phyloP scores from a whole-genome alignment of 2,329 filamentous ascomycete species.

The Hypoxylon sp. region DNA sequence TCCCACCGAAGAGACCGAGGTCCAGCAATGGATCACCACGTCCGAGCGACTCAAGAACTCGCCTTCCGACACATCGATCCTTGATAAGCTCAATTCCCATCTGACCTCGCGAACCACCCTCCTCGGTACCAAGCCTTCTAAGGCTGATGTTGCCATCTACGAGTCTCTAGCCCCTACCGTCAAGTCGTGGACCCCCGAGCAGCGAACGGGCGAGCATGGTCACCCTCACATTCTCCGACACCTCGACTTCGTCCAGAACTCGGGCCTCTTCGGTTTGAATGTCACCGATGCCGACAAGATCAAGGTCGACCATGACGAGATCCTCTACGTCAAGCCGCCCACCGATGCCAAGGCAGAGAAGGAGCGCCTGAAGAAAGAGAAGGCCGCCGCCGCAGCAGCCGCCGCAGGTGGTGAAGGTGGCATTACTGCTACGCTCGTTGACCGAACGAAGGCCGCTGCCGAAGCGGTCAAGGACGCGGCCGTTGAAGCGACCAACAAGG shows the following conservation, averaged over 20 bases:
- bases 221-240: slow-evolving; percentile 92
- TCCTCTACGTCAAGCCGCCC: slow-evolving; percentile 89
- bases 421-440: slow-evolving; percentile 64
- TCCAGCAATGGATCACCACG: slow-evolving; percentile 89
- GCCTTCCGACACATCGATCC: slow-evolving; percentile 75
- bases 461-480: slow-evolving; percentile 68
- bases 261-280: slow-evolving; percentile 78
- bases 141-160: slow-evolving; percentile 89
- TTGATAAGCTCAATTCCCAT: slow-evolving; percentile 87
- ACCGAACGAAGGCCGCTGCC: slow-evolving; percentile 73
- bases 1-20: slow-evolving; percentile 85
- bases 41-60: slow-evolving; percentile 76
- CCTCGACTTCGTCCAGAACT: slow-evolving; percentile 96
- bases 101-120: slow-evolving; percentile 90
- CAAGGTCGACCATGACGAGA: slow-evolving; percentile 81
- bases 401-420: slow-evolving; percentile 62
- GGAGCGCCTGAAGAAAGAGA: slow-evolving; percentile 96
- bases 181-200: slow-evolving; percentile 83
- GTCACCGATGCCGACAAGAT: slow-evolving; percentile 82
- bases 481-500: slow-evolving; percentile 68
- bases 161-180: slow-evolving; percentile 82
- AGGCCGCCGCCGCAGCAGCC: slow-evolving; percentile 76
- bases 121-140: slow-evolving; percentile 89
- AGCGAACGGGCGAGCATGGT: slow-evolving; percentile 90
- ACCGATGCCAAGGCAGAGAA: slow-evolving; percentile 95